These are phyloP conservation scores for Cladophialophora immunda DNA, from an alignment of 2,329 filamentous ascomycete genomes.

Conservation along the genomic window DNA sequence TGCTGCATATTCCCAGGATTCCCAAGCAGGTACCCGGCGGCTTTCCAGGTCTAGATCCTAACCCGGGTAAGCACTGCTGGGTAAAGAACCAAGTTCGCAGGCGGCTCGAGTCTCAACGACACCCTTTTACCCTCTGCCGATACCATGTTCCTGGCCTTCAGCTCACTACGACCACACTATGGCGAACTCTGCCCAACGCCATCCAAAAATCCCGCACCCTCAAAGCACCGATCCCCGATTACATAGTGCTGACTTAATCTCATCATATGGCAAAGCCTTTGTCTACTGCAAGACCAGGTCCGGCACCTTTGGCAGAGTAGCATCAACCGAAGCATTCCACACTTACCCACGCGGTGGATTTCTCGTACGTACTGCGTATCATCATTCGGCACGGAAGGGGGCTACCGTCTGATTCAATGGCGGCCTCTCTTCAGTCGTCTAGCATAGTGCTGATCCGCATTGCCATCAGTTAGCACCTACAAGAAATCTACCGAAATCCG, in stretches of 20 bases:
- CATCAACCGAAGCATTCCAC: neutral
- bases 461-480: constrained; percentile 27
- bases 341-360: neutral
- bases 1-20: constrained; percentile 1
- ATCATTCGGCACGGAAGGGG: constrained; percentile 1
- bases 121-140: constrained; percentile 5
- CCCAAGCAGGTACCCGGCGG: constrained; percentile 20
- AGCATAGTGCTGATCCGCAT: constrained; percentile 34
- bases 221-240: constrained; percentile 2
- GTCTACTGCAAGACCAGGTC: neutral
- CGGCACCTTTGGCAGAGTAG: neutral
- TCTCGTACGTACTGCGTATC: constrained; percentile 5
- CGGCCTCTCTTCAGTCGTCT: constrained; percentile 22
- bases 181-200: constrained; percentile 4
- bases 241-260: constrained; percentile 6
- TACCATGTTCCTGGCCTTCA: neutral
- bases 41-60: constrained; percentile 16
- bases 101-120: constrained; percentile 3
- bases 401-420: neutral
- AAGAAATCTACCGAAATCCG: neutral
- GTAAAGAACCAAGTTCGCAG: neutral
- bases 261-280: constrained; percentile 1
- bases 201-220: constrained; percentile 6
- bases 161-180: neutral
- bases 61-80: constrained; percentile 19